Base-by-base conservation (phyloP, 441 rosid genomes). In the Syzygium syzygioides region DNA sequence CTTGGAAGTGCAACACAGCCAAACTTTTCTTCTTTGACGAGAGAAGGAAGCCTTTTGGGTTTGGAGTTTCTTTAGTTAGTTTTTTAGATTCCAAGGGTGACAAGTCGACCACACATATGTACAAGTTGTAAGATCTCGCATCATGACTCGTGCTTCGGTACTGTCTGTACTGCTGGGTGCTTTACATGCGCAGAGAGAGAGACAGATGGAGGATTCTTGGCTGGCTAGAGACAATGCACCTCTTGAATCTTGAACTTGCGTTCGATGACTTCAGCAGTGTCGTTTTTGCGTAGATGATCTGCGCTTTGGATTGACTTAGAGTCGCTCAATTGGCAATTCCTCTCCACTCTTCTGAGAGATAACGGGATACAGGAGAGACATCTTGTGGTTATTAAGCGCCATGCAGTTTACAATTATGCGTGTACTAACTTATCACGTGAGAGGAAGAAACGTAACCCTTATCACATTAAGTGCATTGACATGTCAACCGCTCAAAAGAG, bases 91-190 rank as follows among this genome's bases (percentile, higher is more conserved):
- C n/a, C 52, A 37, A 12, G 83, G n/a, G 54, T 18, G 87, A 86
- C 86, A 54, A 56, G 79, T 23, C n/a, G 87, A 62, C 87, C 89
- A 89, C 89, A 85, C 88, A 37, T 48, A 15, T 50, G 4, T 56
- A 86, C 89, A 86, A 80, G 10, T 85, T 37, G 91, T 88, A 55
- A 71, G 86, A 76, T 90, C 85, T 59, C 52, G 48, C 86, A 89
- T 76, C 34, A 53, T 53, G 71, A 20, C 88, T 88, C 76, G 88
- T 89, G 93, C 89, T 89, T 62, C 32, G 59, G 17, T 45, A 13
- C 20, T 89, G 93, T 88, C 90, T 89, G 89, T 86, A 68, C 85
- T 30, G 15, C 11, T 17, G 88, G 86, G 59, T 30, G 88, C 86
- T 89, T 88, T 64, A 66, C 54, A 55, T 84, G 66, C n/a, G n/a